Evolutionary conservation across 148 eudicot genomes (phyloP).

Genomic region (Salicornia ramosissima): DNA sequence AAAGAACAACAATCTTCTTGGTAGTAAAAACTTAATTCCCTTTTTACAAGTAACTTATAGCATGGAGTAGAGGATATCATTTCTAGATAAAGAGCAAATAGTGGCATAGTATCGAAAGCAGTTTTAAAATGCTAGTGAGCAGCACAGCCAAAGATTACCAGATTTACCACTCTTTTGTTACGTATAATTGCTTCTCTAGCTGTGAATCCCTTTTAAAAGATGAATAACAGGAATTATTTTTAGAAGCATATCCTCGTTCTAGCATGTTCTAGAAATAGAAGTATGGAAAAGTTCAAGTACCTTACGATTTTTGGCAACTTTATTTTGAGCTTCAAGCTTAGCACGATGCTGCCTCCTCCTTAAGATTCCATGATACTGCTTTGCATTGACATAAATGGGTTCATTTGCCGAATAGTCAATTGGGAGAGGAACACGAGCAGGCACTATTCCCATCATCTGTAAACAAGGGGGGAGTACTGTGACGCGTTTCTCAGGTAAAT

Average conservation of each 20-base stretch:
- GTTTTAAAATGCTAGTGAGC: background rate
- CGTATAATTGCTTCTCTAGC: background rate
- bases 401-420: slow-evolving; percentile 43
- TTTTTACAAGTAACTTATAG: background rate
- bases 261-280: background rate
- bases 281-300: slow-evolving; percentile 28
- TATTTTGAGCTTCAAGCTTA: slow-evolving; percentile 77
- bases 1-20: no score
- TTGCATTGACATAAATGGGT: slow-evolving; percentile 68
- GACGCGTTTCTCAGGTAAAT: slow-evolving; percentile 22
- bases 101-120: no score
- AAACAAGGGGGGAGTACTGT: slow-evolving; percentile 32
- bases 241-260: background rate
- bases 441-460: slow-evolving; percentile 42
- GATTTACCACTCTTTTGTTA: no score
- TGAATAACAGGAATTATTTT: no score
- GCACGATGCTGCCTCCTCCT: slow-evolving; percentile 74
- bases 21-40: no score
- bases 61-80: no score
- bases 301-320: slow-evolving; percentile 53
- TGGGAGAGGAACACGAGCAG: slow-evolving; percentile 63
- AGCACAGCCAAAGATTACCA: no score
- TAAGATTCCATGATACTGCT: slow-evolving; percentile 68
- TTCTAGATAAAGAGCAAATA: no score
- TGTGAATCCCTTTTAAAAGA: background rate